phyloP scores from a whole-genome alignment of 2,329 filamentous ascomycete genomes.

The Corinectria fuckeliana region DNA sequence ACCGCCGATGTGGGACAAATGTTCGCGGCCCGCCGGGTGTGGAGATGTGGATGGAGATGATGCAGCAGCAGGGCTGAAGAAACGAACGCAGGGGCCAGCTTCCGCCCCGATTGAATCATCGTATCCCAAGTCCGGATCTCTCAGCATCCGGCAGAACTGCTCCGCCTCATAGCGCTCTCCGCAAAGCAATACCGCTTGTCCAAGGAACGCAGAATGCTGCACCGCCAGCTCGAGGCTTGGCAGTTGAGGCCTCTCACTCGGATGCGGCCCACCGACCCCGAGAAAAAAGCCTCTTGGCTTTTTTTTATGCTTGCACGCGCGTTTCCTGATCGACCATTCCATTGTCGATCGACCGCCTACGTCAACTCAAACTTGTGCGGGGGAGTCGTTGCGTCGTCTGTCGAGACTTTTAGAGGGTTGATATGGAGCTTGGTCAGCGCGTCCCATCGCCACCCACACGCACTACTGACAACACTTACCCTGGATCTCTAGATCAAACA shows the following conservation, averaged over 20 bases:
- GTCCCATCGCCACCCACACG: neutral
- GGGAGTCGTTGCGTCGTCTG: neutral
- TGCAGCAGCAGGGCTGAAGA: neutral
- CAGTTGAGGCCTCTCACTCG: neutral
- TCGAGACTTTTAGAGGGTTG: too few species aligned
- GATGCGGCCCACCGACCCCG: neutral
- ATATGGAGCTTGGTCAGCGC: neutral
- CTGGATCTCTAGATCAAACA: neutral
- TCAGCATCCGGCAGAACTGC: slow-evolving; percentile 1
- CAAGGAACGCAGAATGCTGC: neutral
- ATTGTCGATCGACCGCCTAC: neutral
- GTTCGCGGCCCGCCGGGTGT: too few species aligned
- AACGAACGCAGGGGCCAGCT: too few species aligned
- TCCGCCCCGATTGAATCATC: too few species aligned
- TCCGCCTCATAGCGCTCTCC: neutral
- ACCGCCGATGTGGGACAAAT: too few species aligned
- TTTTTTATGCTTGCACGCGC: too few species aligned
- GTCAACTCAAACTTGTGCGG: neutral
- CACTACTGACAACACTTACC: neutral
- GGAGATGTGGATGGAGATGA: too few species aligned
- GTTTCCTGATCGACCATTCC: too few species aligned
- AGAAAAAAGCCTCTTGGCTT: neutral
- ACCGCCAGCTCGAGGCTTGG: neutral
- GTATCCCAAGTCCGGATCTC: slow-evolving; percentile 4
- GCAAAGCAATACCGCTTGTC: neutral